Evolutionary conservation across 73 alveolate genomes (phyloP).

Genomic region (Uronychia setigera): DNA sequence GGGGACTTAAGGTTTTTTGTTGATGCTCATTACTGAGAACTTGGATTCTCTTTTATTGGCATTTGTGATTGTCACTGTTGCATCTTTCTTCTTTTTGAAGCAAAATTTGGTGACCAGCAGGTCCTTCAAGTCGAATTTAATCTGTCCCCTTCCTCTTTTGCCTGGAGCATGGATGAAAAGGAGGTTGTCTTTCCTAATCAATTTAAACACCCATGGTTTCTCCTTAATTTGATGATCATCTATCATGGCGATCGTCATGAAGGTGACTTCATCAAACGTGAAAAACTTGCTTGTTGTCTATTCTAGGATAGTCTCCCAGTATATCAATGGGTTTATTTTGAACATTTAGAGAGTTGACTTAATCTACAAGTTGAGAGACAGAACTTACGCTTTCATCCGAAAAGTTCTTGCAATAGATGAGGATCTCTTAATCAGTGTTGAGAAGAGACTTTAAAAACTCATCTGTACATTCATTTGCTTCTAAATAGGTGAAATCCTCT

Average conservation of each 20-base stretch:
- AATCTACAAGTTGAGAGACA: neutral
- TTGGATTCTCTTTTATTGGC: neutral
- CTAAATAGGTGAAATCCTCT: neutral
- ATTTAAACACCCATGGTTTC: neutral
- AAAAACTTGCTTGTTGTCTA: neutral
- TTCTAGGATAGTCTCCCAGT: neutral
- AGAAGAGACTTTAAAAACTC: neutral
- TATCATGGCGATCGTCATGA: neutral
- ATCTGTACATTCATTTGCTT: neutral
- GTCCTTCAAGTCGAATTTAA: neutral
- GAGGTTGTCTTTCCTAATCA: neutral
- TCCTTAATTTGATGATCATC: neutral
- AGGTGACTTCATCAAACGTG: neutral
- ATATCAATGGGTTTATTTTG: neutral
- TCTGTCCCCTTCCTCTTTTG: neutral
- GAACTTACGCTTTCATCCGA: neutral
- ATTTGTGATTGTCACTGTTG: neutral
- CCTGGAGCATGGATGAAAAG: neutral
- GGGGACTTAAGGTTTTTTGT: too few relatives aligned
- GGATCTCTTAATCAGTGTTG: neutral
- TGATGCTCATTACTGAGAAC: too few relatives aligned
- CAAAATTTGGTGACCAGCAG: neutral
- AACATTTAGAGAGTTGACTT: neutral
- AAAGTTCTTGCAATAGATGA: neutral
- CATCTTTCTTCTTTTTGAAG: neutral